phyloP scores from a whole-genome alignment of 331 rosid species.

The Acacia pycnantha region DNA sequence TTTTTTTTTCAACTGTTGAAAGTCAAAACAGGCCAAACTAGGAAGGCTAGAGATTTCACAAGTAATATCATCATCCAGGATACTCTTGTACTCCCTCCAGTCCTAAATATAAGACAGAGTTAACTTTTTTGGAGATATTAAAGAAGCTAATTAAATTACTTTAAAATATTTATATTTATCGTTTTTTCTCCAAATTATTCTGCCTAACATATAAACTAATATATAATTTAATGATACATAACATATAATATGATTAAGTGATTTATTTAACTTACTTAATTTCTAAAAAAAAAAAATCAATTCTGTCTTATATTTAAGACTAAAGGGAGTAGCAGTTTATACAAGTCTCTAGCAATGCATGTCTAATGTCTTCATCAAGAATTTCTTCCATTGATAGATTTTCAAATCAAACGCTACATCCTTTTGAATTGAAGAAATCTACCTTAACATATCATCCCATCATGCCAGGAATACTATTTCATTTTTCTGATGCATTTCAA shows the following conservation, averaged over 20 bases:
- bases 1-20: background rate
- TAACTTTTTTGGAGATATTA: too few species aligned
- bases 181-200: too few species aligned
- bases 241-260: too few species aligned
- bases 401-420: background rate
- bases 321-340: background rate
- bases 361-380: background rate
- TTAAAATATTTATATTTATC: too few species aligned
- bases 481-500: slow-evolving; percentile 13
- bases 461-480: slow-evolving; percentile 2
- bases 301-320: too few species aligned
- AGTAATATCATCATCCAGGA: background rate
- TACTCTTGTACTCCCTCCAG: background rate
- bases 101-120: too few species aligned
- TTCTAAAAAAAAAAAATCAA: too few species aligned
- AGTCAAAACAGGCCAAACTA: background rate
- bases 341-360: background rate
- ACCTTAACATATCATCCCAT: background rate
- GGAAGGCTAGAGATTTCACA: background rate
- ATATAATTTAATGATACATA: too few species aligned
- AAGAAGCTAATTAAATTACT: too few species aligned
- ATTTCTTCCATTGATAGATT: background rate
- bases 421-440: background rate
- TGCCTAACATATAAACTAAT: too few species aligned
- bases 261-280: too few species aligned